Base-by-base conservation (phyloP, 495 filamentous ascomycete genomes). In the Alectoria sarmentosa region DNA sequence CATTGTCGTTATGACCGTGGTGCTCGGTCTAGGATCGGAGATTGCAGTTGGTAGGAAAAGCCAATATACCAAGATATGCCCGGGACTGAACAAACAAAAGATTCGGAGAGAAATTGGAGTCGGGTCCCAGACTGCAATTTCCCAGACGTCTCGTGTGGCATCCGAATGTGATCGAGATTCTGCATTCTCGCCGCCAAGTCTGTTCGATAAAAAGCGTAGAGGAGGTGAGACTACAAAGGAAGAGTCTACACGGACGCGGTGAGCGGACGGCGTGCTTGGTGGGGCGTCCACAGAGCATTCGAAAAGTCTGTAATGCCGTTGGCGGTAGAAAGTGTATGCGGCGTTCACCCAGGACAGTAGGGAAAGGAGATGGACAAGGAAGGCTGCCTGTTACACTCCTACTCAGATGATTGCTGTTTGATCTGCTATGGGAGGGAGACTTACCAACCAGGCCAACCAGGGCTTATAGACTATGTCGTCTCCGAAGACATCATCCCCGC, bases 101-200 rank as follows among this genome's bases (percentile, higher is more conserved):
- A 97, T 76, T 6, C 86, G 85, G 58, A 97, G 75, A 58, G 86
- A 90, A 44, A 96, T 80, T 11, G 94, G 91, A 36, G 89, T 79
- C 19, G 94, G 94, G 70, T 98, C 92, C 94, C 94, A 98, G 21
- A 98, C 83, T 0, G 87, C 83, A 61, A 98, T 73, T 75, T 98
- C 92, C 95, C 95, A 98, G 30, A 98, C 94, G 75, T 98, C 94
- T 5, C 88, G 82, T 30, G 86, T 84, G 49, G 85, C 82, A 78
- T 96, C 88, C 2, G 93, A 92, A 73, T 96, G 90, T 21, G 91
- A 86, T 71, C 92, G 85, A 58, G 87, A 83, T 62, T 90, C 84
- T 19, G 89, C 90, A 17, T 74, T 76, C 57, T 82, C 76, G 2
- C 77, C 70, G 11, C 78, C 76, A 46, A 96, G 77, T 56, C 91